A percentile compares a stretch with the other conserved stretches of the same genome.
phyloP scores from a whole-genome alignment of 2,329 filamentous ascomycete genomes.

The Penicillium digitatum region DNA sequence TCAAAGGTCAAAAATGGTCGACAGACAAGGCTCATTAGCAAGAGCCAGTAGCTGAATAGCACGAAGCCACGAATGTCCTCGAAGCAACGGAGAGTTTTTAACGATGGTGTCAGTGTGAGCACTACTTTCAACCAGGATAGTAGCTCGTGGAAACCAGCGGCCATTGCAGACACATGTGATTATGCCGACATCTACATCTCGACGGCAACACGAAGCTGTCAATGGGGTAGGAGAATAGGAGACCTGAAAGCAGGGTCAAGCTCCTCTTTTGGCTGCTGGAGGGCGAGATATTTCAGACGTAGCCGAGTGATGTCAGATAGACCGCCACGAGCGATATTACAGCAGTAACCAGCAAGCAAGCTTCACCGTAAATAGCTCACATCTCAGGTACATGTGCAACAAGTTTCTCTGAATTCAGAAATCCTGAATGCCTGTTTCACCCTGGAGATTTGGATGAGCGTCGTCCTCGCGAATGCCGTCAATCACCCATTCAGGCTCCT shows the following conservation, averaged over 20 bases:
- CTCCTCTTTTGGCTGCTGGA: not conserved
- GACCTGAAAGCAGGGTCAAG: not conserved
- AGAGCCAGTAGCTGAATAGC: not conserved
- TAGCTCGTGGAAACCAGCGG: not conserved
- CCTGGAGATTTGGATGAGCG: constrained; percentile 33
- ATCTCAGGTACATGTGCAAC: not conserved
- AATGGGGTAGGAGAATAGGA: not conserved
- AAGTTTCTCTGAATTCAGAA: constrained; percentile 47
- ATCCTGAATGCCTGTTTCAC: constrained; percentile 70
- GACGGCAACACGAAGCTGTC: not conserved
- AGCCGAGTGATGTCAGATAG: not conserved
- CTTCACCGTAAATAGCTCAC: not conserved
- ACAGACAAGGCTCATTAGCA: not conserved
- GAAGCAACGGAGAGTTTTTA: not conserved
- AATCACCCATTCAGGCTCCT: constrained; percentile 65
- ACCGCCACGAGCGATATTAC: not conserved
- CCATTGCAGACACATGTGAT: not conserved
- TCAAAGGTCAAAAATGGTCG: not conserved
- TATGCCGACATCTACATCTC: not conserved
- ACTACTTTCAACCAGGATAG: not conserved
- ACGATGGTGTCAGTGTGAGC: not conserved
- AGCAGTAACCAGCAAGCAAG: not conserved
- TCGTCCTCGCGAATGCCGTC: constrained; percentile 41
- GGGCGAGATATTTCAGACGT: not conserved
- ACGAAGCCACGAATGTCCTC: not conserved